Evolutionary conservation across 2,329 filamentous ascomycete species (phyloP), one percentile per base, ranked within the genome.

Genomic region (Ophiocordyceps sinensis): DNA sequence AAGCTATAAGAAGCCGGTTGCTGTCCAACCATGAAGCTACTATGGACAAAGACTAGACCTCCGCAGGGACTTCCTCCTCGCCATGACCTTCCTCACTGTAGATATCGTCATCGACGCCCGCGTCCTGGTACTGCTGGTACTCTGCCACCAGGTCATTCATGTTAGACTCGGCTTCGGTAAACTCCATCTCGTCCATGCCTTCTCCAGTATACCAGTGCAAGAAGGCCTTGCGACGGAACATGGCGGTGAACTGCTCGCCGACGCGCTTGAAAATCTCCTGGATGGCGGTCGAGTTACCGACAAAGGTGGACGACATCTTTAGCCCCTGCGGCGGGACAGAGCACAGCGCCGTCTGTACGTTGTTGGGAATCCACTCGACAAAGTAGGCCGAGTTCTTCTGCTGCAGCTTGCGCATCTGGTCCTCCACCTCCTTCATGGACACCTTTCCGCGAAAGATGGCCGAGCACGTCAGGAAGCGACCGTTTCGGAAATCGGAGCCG

Each of bases 161-260:
- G 78, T 98, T 98, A 71, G 85, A 94, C 82, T 98, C 91, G 57
- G 91, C 91, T 79, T 98, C 91, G 63, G 91, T 98, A 77, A 98
- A 98, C 75, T 98, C 91, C 91, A 98, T 96, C 82, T 98, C 91
- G 71, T 98, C 91, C 91, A 98, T 98, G 74, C 91, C 91, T 79
- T 98, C 91, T 63, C 88, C 88, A 79, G 91, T 98, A 75, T 98
- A 98, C 91, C 91, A 98, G 77, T 96, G 91, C 79, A 98, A 85
- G 87, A 98, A 98, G 80, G 91, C 91, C 85, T 96, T 98, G 73
- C 91, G 87, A 73, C 91, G 79, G 83, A 98, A 98, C 91, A 98
- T 98, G 65, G 88, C 91, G 71, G 83, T 88, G 80, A 98, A 98
- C 74, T 98, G 91, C 70, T 98, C 91, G 63, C 91, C 91, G 57